Evolutionary conservation across 345 rosid genomes (phyloP).

Genomic region (Salix dunnii): DNA sequence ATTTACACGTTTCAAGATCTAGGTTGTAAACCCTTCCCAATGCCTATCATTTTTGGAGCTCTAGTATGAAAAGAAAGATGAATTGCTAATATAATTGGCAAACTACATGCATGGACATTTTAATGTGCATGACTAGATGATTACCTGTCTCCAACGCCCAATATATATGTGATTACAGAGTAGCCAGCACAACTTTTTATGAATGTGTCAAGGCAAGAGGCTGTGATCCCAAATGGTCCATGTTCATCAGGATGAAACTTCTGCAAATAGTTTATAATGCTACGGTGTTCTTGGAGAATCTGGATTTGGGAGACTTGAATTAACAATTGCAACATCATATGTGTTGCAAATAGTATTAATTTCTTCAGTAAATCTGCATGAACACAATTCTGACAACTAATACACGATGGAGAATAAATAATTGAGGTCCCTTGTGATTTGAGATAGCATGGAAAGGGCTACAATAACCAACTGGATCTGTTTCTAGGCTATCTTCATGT

Average conservation of each 20-base stretch:
- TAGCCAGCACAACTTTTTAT: constrained; percentile 98
- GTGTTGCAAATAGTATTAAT: background rate
- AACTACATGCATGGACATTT: background rate
- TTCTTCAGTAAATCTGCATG: background rate
- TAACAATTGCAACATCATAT: constrained; percentile 9
- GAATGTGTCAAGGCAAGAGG: constrained; percentile 90
- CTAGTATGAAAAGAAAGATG: background rate
- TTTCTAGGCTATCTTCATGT: background rate
- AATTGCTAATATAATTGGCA: background rate
- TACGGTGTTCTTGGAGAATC: constrained; percentile 93
- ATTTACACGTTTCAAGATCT: background rate
- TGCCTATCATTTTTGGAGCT: background rate
- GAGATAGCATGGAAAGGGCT: background rate
- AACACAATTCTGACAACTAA: background rate
- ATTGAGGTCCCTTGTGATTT: background rate
- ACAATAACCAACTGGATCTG: background rate
- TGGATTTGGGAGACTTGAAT: constrained; percentile 27
- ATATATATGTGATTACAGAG: constrained; percentile 92
- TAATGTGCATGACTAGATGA: constrained; percentile 3
- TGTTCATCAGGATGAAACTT: constrained; percentile 97
- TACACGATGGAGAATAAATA: background rate
- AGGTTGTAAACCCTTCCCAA: background rate
- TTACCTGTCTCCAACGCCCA: constrained; percentile 99
- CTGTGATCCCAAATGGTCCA: constrained; percentile 91
- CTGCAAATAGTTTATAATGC: constrained; percentile 85